Evolutionary conservation across 2,329 filamentous ascomycete species (phyloP).

Genomic region (Ascochyta rabiei): DNA sequence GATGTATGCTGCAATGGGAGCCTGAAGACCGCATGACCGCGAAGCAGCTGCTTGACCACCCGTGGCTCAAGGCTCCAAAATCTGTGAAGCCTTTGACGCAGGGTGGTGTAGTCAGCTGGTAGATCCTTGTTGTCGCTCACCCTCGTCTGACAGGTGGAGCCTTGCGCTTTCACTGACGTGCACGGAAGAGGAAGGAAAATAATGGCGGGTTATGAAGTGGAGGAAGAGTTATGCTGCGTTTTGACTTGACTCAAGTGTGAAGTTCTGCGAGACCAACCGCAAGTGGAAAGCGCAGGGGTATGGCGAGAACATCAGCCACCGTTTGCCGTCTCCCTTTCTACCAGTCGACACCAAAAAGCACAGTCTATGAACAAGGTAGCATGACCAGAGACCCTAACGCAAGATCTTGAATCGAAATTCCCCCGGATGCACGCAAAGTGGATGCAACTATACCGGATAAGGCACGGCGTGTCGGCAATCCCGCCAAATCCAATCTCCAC

Average conservation of each 20-base stretch:
- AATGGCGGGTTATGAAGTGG: neutral
- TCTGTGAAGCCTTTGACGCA: neutral
- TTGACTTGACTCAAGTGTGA: neutral
- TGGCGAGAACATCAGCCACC: neutral
- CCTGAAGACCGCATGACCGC: constrained; percentile 39
- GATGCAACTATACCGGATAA: neutral
- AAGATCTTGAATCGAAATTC: constrained; percentile 8
- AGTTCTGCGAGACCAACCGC: constrained; percentile 1
- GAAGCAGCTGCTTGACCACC: constrained; percentile 22
- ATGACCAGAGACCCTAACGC: neutral
- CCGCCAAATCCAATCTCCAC: constrained; percentile 14
- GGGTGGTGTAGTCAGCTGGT: neutral
- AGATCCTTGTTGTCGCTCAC: neutral
- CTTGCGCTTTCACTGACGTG: constrained; percentile 1
- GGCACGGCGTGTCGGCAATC: constrained; percentile 9
- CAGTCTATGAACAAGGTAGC: neutral
- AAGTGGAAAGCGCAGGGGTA: constrained; percentile 4
- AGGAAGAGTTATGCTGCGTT: constrained; percentile 1
- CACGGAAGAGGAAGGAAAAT: neutral
- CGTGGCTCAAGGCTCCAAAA: constrained; percentile 16
- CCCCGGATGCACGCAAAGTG: constrained; percentile 13
- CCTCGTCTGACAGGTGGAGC: neutral
- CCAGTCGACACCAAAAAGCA: neutral
- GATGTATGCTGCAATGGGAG: constrained; percentile 46
- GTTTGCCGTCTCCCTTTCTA: neutral